A percentile compares a stretch with the other conserved stretches of the same genome.
Evolutionary conservation across 768 basidiomycete genomes (phyloP).

Genomic region (Lactarius hengduanensis): DNA sequence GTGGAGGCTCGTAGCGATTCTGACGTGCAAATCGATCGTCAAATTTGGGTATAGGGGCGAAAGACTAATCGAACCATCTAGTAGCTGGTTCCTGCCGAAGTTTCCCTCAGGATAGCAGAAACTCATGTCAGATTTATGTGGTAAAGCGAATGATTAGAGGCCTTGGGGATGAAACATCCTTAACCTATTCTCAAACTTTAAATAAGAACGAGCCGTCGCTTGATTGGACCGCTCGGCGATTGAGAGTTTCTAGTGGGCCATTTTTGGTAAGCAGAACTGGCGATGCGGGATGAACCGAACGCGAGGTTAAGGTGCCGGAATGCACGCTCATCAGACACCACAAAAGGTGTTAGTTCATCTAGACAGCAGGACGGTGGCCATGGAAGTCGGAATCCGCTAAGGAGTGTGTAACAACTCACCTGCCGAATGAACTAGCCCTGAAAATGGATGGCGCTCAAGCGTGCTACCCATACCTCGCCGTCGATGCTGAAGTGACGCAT

Average conservation of each 20-base stretch:
- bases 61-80: conserved; percentile 96
- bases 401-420: no score
- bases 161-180: conserved; percentile 86
- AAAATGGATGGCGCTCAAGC: no score
- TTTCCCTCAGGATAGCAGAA: conserved; percentile 77
- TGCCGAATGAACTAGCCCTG: no score
- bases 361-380: no score
- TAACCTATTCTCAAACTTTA: conserved; percentile 79
- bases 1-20: conserved; percentile 94
- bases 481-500: no score
- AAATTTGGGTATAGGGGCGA: conserved; percentile 95
- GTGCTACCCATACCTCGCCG: no score
- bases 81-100: conserved; percentile 92
- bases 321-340: no score
- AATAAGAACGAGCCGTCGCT: conserved; percentile 57
- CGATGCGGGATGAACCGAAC: conserved; percentile 70
- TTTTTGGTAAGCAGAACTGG: conserved; percentile 74
- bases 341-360: no score
- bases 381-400: no score
- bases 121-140: conserved; percentile 56
- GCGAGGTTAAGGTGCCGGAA: conserved; percentile 61
- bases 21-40: conserved; percentile 96
- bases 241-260: conserved; percentile 72
- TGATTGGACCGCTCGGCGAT: conserved; percentile 50
- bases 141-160: conserved; percentile 91